These are phyloP conservation scores for Pueraria montana DNA, from an alignment of 306 rosid species.

Conservation along the genomic window DNA sequence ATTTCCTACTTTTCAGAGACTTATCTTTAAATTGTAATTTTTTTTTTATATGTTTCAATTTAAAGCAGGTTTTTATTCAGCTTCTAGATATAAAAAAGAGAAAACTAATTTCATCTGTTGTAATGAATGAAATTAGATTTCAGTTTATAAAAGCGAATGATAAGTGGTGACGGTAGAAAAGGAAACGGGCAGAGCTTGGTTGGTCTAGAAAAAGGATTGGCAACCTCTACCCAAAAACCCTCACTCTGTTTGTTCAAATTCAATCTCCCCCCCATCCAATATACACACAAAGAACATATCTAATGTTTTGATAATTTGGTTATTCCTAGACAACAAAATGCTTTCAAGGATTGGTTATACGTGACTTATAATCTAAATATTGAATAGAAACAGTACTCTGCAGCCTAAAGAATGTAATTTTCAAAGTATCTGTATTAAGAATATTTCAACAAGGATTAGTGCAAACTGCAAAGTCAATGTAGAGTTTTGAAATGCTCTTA, in stretches of 20 bases:
- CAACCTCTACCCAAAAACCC: background rate
- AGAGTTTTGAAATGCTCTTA: constrained; percentile 6
- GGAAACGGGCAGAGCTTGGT: background rate
- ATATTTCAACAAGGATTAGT: background rate
- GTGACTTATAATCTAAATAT: background rate
- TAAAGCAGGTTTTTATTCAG: background rate
- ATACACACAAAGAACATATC: background rate
- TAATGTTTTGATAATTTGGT: background rate
- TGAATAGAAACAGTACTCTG: background rate
- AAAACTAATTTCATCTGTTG: background rate
- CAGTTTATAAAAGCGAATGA: constrained; percentile 4
- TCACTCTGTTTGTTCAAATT: background rate
- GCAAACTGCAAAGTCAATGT: background rate
- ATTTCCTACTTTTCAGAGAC: background rate
- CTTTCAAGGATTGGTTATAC: constrained; percentile 15
- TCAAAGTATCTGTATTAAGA: background rate
- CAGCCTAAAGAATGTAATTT: background rate
- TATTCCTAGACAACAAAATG: constrained; percentile 13
- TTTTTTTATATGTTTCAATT: constrained; percentile 4
- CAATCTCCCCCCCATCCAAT: background rate
- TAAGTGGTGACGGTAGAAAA: background rate
- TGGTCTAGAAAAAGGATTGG: constrained; percentile 3
- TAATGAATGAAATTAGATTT: constrained; percentile 12
- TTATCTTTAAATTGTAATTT: background rate
- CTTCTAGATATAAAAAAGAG: background rate